phyloP scores from a whole-genome alignment of 768 basidiomycete genomes.

The Lyophyllum semitale region DNA sequence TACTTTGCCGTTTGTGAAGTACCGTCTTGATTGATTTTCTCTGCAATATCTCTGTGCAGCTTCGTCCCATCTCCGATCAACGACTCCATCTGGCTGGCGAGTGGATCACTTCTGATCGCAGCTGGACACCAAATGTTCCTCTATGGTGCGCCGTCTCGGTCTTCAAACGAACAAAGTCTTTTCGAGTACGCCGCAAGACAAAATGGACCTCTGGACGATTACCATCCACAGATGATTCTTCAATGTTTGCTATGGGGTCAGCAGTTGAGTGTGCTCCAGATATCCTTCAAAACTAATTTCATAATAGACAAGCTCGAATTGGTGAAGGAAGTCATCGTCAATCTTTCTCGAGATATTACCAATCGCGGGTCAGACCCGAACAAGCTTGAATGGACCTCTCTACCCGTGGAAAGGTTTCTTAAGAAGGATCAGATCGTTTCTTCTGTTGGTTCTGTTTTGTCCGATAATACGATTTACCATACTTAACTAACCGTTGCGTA shows the following conservation, averaged over 20 bases:
- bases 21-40: neutral
- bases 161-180: constrained; percentile 46
- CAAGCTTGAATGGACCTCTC: constrained; percentile 41
- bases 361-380: constrained; percentile 21
- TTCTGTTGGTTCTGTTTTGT: constrained; percentile 15
- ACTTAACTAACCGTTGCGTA: constrained; percentile 6
- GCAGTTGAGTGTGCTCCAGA: neutral
- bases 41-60: constrained; percentile 36
- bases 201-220: constrained; percentile 88
- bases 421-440: constrained; percentile 29
- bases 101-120: constrained; percentile 80
- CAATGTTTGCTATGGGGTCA: constrained; percentile 93
- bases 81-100: constrained; percentile 90
- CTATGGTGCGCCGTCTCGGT: constrained; percentile 53
- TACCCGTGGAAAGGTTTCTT: constrained; percentile 63
- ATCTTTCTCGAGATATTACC: constrained; percentile 52
- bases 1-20: neutral
- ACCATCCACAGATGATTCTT: constrained; percentile 90
- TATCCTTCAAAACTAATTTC: neutral
- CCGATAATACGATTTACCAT: neutral
- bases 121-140: constrained; percentile 84
- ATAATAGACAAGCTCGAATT: constrained; percentile 76
- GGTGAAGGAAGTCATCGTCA: constrained; percentile 79
- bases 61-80: constrained; percentile 77
- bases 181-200: constrained; percentile 81